Evolutionary conservation across 2,329 filamentous ascomycete genomes (phyloP).

Genomic region (Stenocarpella maydis): DNA sequence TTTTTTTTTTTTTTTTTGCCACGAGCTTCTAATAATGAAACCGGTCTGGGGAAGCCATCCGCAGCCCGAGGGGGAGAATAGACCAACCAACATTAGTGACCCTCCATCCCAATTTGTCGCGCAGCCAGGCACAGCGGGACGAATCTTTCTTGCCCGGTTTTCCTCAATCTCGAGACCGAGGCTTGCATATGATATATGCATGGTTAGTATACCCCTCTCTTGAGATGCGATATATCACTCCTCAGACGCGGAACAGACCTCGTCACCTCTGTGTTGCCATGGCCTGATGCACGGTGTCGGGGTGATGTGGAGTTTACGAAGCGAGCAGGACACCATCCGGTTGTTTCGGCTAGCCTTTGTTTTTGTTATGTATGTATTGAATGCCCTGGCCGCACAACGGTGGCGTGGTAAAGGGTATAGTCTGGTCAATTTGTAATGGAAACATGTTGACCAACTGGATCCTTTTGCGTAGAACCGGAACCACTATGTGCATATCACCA

Average conservation of each 20-base stretch:
- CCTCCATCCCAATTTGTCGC: too few relatives aligned
- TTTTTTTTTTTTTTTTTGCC: neutral
- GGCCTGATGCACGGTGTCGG: neutral
- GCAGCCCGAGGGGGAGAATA: too few relatives aligned
- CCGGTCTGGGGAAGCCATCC: neutral
- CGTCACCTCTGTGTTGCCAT: neutral
- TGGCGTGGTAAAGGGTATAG: neutral
- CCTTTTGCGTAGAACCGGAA: neutral
- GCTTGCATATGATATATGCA: neutral
- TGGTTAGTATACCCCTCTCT: neutral
- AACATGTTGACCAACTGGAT: neutral
- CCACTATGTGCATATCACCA: neutral
- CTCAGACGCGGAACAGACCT: too few relatives aligned
- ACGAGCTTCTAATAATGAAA: neutral
- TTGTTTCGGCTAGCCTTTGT: neutral
- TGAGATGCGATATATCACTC: neutral
- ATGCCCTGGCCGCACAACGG: neutral
- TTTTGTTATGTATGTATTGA: too few relatives aligned
- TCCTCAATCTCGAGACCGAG: too few relatives aligned
- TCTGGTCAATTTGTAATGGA: neutral
- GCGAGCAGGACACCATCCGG: too few relatives aligned
- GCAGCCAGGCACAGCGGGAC: neutral
- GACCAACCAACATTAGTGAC: too few relatives aligned
- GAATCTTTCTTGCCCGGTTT: too few relatives aligned
- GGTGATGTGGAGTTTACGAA: neutral